These are phyloP conservation scores for Fallopia convolvulus DNA, from an alignment of 148 eudicot species.

Conservation along the genomic window DNA sequence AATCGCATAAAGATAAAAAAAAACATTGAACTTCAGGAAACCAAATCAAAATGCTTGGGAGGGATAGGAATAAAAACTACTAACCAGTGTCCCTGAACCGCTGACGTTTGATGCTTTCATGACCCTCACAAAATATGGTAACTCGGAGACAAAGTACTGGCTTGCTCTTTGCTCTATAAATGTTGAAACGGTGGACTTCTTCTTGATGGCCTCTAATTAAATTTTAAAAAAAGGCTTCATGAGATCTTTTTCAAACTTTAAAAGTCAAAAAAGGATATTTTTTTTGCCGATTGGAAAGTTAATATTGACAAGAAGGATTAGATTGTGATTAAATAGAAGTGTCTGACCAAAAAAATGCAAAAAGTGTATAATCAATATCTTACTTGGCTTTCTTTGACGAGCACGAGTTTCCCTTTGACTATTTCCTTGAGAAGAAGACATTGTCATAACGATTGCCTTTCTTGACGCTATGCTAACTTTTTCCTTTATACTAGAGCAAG, in stretches of 20 bases:
- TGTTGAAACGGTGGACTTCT: constrained; percentile 37
- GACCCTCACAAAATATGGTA: constrained; percentile 72
- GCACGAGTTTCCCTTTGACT: constrained; percentile 19
- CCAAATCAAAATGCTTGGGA: background rate
- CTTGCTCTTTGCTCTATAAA: constrained; percentile 73
- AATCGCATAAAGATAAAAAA: background rate
- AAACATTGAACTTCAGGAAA: background rate
- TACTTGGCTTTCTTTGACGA: constrained; percentile 15
- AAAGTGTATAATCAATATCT: background rate
- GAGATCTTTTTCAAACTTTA: background rate
- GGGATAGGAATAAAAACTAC: constrained; percentile 16
- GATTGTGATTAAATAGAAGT: background rate
- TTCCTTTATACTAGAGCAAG: constrained; percentile 14
- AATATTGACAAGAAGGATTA: background rate
- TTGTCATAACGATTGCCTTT: constrained; percentile 28
- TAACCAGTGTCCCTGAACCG: constrained; percentile 73
- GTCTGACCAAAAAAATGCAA: background rate
- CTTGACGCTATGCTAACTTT: constrained; percentile 23
- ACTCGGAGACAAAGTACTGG: constrained; percentile 53
- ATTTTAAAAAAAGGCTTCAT: background rate
- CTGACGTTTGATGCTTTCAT: constrained; percentile 73
- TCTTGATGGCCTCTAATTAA: constrained; percentile 32
- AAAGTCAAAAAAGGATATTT: background rate
- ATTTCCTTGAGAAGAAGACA: constrained; percentile 24
- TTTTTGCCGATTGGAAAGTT: background rate